A percentile compares a stretch with the other conserved stretches of the same genome.
These are phyloP conservation scores for Tuctoria greenei DNA, from an alignment of 176 grass and related monocot genomes.

Conservation along the genomic window DNA sequence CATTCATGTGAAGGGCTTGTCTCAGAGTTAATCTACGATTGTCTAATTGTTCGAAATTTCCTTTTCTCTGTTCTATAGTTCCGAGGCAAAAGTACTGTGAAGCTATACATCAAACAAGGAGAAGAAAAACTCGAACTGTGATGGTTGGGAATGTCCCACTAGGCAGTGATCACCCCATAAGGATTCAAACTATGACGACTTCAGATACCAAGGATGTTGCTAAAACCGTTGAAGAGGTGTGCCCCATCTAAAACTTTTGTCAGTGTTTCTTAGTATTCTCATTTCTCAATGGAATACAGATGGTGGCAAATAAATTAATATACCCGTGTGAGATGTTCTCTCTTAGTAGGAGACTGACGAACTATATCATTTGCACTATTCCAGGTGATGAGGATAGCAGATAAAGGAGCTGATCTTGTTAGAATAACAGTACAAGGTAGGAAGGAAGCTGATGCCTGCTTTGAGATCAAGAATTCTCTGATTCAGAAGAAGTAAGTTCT, in stretches of 20 bases:
- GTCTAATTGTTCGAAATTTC: conserved; percentile 13
- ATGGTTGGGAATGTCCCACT: conserved; percentile 96
- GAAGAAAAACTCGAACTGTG: conserved; percentile 90
- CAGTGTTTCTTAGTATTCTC: neutral
- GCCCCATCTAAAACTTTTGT: conserved; percentile 15
- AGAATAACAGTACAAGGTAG: conserved; percentile 98
- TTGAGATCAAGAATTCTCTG: conserved; percentile 92
- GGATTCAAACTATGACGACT: conserved; percentile 98
- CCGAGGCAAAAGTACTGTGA: conserved; percentile 97
- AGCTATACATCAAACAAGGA: conserved; percentile 70
- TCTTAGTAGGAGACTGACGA: conserved; percentile 7
- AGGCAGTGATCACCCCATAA: conserved; percentile 92
- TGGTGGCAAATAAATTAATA: conserved; percentile 3
- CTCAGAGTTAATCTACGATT: conserved; percentile 11
- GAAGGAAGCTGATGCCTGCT: conserved; percentile 97
- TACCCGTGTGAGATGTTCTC: neutral
- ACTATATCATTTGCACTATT: neutral
- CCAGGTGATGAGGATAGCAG: conserved; percentile 98
- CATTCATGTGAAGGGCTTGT: neutral
- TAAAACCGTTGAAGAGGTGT: conserved; percentile 89
- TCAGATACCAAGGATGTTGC: conserved; percentile 95
- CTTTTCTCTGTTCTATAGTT: conserved; percentile 47
- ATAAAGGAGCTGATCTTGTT: conserved; percentile 93
- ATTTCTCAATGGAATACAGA: neutral
- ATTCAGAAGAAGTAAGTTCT: conserved; percentile 94